Evolutionary conservation across 192 early-diverging fungal genomes (phyloP), one percentile per base, ranked within the genome.

Genomic region (Entomortierella lignicola): DNA sequence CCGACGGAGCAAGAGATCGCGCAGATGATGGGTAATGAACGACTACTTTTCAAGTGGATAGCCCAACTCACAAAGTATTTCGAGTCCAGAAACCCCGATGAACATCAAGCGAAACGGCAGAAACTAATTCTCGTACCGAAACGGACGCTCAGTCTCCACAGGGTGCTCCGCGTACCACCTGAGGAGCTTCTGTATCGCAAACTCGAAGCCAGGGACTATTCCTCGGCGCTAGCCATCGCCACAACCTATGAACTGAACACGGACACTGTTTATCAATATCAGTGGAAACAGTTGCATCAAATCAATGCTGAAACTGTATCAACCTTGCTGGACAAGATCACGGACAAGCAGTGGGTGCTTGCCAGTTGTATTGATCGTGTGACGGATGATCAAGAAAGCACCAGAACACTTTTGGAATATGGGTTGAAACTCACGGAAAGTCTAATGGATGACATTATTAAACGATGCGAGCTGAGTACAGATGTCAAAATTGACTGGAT

Each of bases 201-300:
- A 42, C 68, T 92, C 27, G 66, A 71, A 17, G 60, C 79, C 17
- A 72, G 77, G 27, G 86, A 91, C 32, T 90, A 87, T 64, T 77
- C 81, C 37, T 83, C 80, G 1, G 91, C 92, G 12, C 72, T 88
- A n/a, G 68, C 83, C 4, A 67, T 92, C 27, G 91, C 90, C 8
- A 57, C 69, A 3, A 77, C 84, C 11, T 81, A 86, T 32, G 67
- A 84, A 2, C 54, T 94, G 34, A 64, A 85, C 48, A 85, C 80
- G n/a, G 90, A 94, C 57, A 69, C 84, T 11, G 71, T 92, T 11
- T 90, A 89, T 69, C 88, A 93, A 66, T 81, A 87, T 10, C 87
- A 86, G 60, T 92, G 90, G 89, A 55, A 61, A 26, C 66, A 81
- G 2, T 56, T 82, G 23, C 59, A 55, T 2, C 59, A 73, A 23